Evolutionary conservation across 129 eudicot genomes (phyloP).

Genomic region (Erigeron canadensis): DNA sequence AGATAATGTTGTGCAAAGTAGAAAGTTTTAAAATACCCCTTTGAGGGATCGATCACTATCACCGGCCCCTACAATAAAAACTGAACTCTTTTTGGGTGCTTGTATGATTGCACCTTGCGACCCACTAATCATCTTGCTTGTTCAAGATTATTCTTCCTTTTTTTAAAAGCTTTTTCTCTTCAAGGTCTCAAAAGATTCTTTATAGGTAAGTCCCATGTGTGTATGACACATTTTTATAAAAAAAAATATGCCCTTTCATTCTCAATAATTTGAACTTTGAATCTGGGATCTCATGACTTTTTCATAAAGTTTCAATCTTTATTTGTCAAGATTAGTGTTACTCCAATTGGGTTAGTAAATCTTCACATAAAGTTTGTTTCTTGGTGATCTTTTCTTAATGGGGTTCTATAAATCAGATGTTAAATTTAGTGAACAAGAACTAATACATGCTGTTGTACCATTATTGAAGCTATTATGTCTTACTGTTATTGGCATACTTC

Average conservation of each 20-base stretch:
- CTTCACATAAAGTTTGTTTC: not conserved
- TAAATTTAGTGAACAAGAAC: slow-evolving; percentile 38
- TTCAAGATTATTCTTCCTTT: slow-evolving; percentile 1
- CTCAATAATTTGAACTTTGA: slow-evolving; percentile 12
- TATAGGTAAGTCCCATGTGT: slow-evolving; percentile 29
- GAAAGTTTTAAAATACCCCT: no score
- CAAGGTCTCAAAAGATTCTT: slow-evolving; percentile 19
- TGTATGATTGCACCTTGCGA: slow-evolving; percentile 9
- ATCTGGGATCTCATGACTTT: slow-evolving; percentile 27
- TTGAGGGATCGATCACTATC: slow-evolving; percentile 3
- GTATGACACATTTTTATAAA: slow-evolving; percentile 10
- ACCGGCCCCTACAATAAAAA: not conserved
- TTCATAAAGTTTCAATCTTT: not conserved
- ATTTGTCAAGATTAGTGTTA: not conserved
- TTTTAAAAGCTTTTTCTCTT: not conserved
- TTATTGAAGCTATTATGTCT: slow-evolving; percentile 61
- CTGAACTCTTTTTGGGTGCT: not conserved
- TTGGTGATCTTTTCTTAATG: not conserved
- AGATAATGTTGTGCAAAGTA: no score
- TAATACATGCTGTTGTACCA: slow-evolving; percentile 59
- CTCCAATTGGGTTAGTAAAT: slow-evolving; percentile 9
- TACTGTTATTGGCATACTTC: slow-evolving; percentile 60
- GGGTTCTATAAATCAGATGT: slow-evolving; percentile 24
- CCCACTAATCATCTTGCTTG: slow-evolving; percentile 6
- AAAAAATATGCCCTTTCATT: not conserved